A percentile compares a stretch with the other conserved stretches of the same genome.
Evolutionary conservation across 1,284 basidiomycete genomes (phyloP).

Genomic region (Ustilago xerochloae): DNA sequence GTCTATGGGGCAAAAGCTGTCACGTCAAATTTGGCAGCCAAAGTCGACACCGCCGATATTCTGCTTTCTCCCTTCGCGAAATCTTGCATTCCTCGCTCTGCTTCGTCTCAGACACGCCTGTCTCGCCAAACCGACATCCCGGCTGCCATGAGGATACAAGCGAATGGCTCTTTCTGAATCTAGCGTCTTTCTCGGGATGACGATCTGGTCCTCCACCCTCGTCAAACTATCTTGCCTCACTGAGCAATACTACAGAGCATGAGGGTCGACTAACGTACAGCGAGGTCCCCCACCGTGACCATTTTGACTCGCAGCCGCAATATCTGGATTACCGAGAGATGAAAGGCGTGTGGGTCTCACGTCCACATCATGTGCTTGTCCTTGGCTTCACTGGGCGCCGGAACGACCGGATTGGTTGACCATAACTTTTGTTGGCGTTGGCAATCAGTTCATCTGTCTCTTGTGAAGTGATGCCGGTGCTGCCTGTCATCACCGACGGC

Average conservation of each 20-base stretch:
- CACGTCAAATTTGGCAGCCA: no score
- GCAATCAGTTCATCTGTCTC: no score
- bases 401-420: background rate
- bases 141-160: slow-evolving; percentile 8
- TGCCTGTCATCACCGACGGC: background rate
- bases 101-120: slow-evolving; percentile 30
- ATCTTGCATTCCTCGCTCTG: slow-evolving; percentile 42
- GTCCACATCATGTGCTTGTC: background rate
- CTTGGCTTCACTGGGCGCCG: background rate
- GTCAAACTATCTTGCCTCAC: background rate
- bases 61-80: no score
- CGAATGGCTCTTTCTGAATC: slow-evolving; percentile 24
- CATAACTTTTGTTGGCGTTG: no score
- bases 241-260: background rate
- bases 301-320: background rate
- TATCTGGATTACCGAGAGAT: background rate
- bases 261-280: no score
- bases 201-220: background rate
- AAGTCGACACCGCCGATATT: slow-evolving; percentile 9
- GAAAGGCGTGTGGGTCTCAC: background rate
- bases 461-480: no score
- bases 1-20: no score
- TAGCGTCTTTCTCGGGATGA: slow-evolving; percentile 9
- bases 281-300: background rate
- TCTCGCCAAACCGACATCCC: slow-evolving; percentile 24